Evolutionary conservation across 2,329 filamentous ascomycete species (phyloP), one percentile per base, ranked within the genome.

Genomic region (Hymenoscyphus linearis): DNA sequence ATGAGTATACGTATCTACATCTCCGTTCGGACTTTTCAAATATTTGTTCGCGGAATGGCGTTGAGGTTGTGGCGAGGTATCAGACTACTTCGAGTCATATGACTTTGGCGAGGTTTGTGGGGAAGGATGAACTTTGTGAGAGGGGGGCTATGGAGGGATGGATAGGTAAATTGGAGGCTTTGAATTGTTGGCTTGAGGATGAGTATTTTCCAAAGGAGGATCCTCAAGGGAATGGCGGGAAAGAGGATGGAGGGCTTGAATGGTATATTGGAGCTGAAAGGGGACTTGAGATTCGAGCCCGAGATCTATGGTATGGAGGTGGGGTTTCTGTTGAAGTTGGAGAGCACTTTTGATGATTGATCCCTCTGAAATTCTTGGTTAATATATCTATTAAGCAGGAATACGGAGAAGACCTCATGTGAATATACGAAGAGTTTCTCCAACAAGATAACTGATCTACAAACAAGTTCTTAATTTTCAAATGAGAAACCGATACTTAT

Each of bases 1-100:
- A 54, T 16, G n/a, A 34, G 6, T 54, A 54, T 27, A 54, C 52
- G n/a, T 54, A 54, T 27, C 52, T 54, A 13, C 52, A 54, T n/a
- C 52, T 54, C n/a, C 52, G 52, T 3, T 31, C 27, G 4, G 27
- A 54, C 10, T 18, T 36, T 4, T 54, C 52, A 3, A 36, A 22
- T 34, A 10, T 54, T 0, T 34, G 52, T 31, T 54, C n/a, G n/a
- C 6, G 31, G 16, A 54, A 54, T 18, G 52, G 52, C 10, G 52
- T 54, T n/a, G 27, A 54, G n/a, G 52, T 54, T 6, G 27, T 18
- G 18, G 52, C 52, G 5, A 26, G 52, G 13, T 54, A 54, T 54
- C 12, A 26, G 18, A 54, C 52, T 31, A 54, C 52, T 22, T 54
- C 52, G 10, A 54, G 52, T 18, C 52, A 54, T 54, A 54, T 54